Percentiles rank a stretch among this genome's conserved stretches.
phyloP scores from a whole-genome alignment of 78 protist species.

The Anaeramoeba flamelloides region DNA sequence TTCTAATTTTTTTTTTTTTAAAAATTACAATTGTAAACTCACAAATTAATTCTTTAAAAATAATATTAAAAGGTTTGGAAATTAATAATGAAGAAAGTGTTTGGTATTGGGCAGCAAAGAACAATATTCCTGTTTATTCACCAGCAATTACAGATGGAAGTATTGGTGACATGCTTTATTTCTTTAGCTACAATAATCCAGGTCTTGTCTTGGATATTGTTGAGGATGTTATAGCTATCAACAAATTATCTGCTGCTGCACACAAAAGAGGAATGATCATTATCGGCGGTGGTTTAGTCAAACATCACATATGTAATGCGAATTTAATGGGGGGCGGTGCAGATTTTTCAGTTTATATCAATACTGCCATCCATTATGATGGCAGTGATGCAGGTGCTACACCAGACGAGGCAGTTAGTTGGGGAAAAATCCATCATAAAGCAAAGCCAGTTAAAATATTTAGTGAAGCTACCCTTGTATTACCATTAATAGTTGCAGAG shows the following conservation, averaged over 20 bases:
- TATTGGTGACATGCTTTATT: constrained; percentile 95
- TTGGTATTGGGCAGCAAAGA: constrained; percentile 78
- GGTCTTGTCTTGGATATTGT: constrained; percentile 78
- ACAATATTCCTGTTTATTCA: constrained; percentile 91
- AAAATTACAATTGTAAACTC: too few species aligned
- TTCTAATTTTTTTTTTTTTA: too few species aligned
- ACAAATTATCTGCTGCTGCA: constrained; percentile 46
- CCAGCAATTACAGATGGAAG: constrained; percentile 98
- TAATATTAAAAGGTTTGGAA: too few species aligned
- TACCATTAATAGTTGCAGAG: constrained; percentile 25
- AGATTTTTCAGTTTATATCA: constrained; percentile 48
- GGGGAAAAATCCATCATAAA: constrained; percentile 87
- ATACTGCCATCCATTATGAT: constrained; percentile 53
- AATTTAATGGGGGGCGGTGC: constrained; percentile 99
- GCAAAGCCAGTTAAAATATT: constrained; percentile 78
- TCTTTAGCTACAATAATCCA: constrained; percentile 66
- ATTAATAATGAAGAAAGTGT: constrained; percentile 70
- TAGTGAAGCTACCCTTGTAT: constrained; percentile 23
- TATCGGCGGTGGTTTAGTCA: constrained; percentile 97
- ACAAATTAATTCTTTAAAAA: too few species aligned
- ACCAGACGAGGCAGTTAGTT: constrained; percentile 97
- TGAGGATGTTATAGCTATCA: constrained; percentile 14
- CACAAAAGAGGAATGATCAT: constrained; percentile 81
- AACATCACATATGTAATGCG: constrained; percentile 98
- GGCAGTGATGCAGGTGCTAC: constrained; percentile 91